Percentiles rank a stretch among this genome's conserved stretches.
Evolutionary conservation across 768 basidiomycete species (phyloP).

Genomic region (Lanmaoa rubissima): DNA sequence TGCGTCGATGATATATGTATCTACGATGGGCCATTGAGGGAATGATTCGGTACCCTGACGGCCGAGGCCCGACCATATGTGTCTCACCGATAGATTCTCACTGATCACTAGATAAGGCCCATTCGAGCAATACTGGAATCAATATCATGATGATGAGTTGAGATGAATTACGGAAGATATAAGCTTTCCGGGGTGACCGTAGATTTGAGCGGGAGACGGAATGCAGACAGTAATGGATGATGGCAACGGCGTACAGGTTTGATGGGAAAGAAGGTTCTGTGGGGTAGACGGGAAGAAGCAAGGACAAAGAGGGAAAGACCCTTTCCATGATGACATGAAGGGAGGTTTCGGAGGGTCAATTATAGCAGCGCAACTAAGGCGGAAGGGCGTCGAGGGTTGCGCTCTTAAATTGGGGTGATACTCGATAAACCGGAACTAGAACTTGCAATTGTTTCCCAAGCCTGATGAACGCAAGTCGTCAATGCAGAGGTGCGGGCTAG

Average conservation of each 20-base stretch:
- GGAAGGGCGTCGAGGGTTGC: neutral
- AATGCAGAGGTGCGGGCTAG: neutral
- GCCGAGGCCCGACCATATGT: neutral
- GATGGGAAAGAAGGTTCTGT: slow-evolving; percentile 10
- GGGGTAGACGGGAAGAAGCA: neutral
- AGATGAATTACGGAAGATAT: slow-evolving; percentile 5
- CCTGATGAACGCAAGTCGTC: neutral
- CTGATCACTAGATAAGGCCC: slow-evolving; percentile 14
- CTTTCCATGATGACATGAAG: slow-evolving; percentile 9
- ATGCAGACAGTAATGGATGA: neutral
- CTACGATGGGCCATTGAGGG: slow-evolving; percentile 1
- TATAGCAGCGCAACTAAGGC: slow-evolving; percentile 3
- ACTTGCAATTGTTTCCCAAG: neutral
- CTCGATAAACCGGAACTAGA: neutral
- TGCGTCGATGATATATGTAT: neutral
- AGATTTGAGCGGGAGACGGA: slow-evolving; percentile 7
- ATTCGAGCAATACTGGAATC: neutral
- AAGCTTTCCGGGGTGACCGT: neutral
- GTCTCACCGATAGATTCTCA: slow-evolving; percentile 1
- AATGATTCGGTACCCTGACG: neutral
- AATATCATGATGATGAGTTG: neutral
- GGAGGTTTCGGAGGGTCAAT: slow-evolving; percentile 2
- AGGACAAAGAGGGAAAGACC: slow-evolving; percentile 4
- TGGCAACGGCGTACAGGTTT: slow-evolving; percentile 5
- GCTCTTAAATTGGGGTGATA: neutral